Evolutionary conservation across 179 eudicot genomes (phyloP), one percentile per base, ranked within the genome.

Genomic region (Silene coronaria): DNA sequence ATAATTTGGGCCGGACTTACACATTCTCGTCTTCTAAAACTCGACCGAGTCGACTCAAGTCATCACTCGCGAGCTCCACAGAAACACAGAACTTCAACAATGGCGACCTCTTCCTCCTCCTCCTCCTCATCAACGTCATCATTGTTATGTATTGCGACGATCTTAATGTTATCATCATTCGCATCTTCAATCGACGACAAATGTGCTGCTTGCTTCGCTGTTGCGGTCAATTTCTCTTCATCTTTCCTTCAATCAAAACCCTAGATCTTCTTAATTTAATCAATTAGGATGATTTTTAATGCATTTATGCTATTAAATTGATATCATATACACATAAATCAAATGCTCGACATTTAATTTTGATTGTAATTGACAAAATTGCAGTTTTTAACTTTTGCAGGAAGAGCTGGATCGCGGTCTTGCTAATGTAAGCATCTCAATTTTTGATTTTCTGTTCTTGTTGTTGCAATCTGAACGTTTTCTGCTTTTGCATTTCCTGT

Each of bases 171-270:
- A 53, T 13, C 82, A 74, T 68, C 86, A 27, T 12, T 84, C n/a
- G 84, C 82, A 19, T 65, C 78, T 64, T 84, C 86, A 48, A 82
- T 93, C 53, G 96, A 91, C 4, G 98, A 93, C 76, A 91, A 91
- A 70, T 93, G 98, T 79, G 86, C 91, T 30, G 97, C 98, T 82
- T 93, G 98, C 81, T 86, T 86, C 64, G 98, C 96, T 67, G 91
- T 93, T 55, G 97, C 98, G 76, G 98, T 34, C 55, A 58, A 55
- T 57, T 67, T 80, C 78, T 72, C 72, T 75, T 73, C 27, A n/a
- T 45, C 6, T 42, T 34, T 13, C 5, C 36, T 81, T 76, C 67
- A 76, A 32, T 77, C 61, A 24, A 75, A 78, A 3, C 19, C 63
- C 10, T 72, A 61, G 72, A 75, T 60, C 77, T 60, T 26, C 67